Evolutionary conservation across 2,329 filamentous ascomycete genomes (phyloP).

Genomic region (Nectriaceae sp.): DNA sequence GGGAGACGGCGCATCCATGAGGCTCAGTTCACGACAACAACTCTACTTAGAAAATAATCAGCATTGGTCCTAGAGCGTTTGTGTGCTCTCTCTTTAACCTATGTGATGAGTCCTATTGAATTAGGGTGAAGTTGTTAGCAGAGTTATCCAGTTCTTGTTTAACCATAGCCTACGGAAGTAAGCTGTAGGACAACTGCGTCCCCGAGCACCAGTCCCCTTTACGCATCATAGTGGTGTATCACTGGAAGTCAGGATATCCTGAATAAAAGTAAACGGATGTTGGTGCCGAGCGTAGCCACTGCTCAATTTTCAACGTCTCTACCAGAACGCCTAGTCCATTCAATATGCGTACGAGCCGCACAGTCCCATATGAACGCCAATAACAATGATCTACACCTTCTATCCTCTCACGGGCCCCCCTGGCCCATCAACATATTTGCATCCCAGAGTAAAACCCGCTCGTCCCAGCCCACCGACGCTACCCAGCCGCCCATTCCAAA

Average conservation of each 20-base stretch:
- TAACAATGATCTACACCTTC: slow-evolving; percentile 1
- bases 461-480: slow-evolving; percentile 92
- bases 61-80: slow-evolving; percentile 3
- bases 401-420: slow-evolving; percentile 21
- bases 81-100: background rate
- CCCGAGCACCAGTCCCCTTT: no score
- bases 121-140: no score
- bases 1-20: slow-evolving; percentile 21
- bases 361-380: slow-evolving; percentile 20
- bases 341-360: background rate
- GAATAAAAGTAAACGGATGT: no score
- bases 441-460: slow-evolving; percentile 90
- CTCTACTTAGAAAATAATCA: slow-evolving; percentile 29
- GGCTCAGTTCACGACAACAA: slow-evolving; percentile 24
- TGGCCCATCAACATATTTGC: slow-evolving; percentile 55
- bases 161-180: no score
- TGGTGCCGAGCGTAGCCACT: no score
- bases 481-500: slow-evolving; percentile 97
- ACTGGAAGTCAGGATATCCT: no score
- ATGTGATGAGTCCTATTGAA: no score
- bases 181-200: no score
- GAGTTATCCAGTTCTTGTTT: no score
- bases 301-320: no score
- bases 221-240: no score
- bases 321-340: slow-evolving; percentile 5